Conservation (phyloP, 2,329 filamentous ascomycete species). For the Aspergillus neotritici region DNA sequence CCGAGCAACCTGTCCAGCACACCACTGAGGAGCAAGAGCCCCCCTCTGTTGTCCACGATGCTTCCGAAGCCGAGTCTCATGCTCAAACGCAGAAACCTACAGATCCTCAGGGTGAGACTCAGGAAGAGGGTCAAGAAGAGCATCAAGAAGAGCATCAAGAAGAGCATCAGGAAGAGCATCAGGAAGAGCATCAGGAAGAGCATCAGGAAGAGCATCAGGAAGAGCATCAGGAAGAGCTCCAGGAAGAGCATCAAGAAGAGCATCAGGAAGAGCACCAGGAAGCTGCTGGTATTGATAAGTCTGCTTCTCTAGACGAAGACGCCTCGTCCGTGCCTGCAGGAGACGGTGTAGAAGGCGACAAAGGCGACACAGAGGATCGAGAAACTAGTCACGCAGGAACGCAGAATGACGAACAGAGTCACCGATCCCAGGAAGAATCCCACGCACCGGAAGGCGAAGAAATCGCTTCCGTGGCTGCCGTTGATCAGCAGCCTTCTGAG, state of each 20-base stretch:
- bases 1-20: constrained; percentile 11
- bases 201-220: too few species aligned
- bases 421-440: constrained; percentile 11
- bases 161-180: neutral
- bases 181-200: neutral
- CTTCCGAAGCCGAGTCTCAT: constrained; percentile 7
- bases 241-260: neutral
- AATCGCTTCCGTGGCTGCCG: constrained; percentile 27
- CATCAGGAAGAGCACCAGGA: too few species aligned
- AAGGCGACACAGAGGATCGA: constrained; percentile 4
- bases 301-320: neutral
- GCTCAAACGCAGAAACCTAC: neutral
- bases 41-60: constrained; percentile 11
- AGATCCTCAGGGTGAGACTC: neutral
- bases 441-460: constrained; percentile 25
- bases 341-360: constrained; percentile 10
- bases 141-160: neutral
- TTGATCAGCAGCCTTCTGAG: constrained; percentile 17
- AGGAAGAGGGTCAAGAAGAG: constrained; percentile 2
- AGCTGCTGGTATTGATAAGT: neutral
- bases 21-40: constrained; percentile 13
- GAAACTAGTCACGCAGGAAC: constrained; percentile 9
- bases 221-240: too few species aligned
- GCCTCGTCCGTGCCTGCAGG: neutral
- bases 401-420: constrained; percentile 4